Evolutionary conservation across 257 asterid genomes (phyloP).

Genomic region (Penstemon davidsonii): DNA sequence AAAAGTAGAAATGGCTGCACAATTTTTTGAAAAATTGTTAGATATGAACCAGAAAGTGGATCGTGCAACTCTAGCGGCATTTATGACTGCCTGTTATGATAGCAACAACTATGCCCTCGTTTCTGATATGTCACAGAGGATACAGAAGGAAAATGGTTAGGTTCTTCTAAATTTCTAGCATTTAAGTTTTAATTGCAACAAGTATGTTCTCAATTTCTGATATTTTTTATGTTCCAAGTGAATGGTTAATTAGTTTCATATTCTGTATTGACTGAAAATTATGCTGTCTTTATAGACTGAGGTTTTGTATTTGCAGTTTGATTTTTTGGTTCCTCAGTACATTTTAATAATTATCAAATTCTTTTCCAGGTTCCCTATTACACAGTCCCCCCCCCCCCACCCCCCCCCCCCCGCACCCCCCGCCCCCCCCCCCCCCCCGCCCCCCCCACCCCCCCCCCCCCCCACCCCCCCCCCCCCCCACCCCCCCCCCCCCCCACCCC

Average conservation of each 20-base stretch:
- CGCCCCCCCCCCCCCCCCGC: too few relatives aligned
- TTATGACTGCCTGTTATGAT: constrained; percentile 71
- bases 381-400: too few relatives aligned
- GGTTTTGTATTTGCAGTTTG: not conserved
- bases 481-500: too few relatives aligned
- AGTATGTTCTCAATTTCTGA: not conserved
- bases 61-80: constrained; percentile 72
- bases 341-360: not conserved
- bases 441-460: too few relatives aligned
- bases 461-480: too few relatives aligned
- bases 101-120: constrained; percentile 69
- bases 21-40: constrained; percentile 56
- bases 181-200: not conserved
- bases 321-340: not conserved
- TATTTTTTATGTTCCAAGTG: constrained; percentile 4
- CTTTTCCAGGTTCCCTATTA: constrained; percentile 23
- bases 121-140: constrained; percentile 63
- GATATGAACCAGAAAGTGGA: constrained; percentile 52
- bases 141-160: constrained; percentile 46
- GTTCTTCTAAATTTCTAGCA: constrained; percentile 13
- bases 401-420: too few relatives aligned
- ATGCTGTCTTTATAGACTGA: not conserved
- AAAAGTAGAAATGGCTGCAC: constrained; percentile 63
- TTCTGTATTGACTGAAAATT: not conserved
- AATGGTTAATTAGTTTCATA: not conserved